These are phyloP conservation scores for Ceratocystis variospora DNA, from an alignment of 2,329 filamentous ascomycete genomes.

Conservation along the genomic window DNA sequence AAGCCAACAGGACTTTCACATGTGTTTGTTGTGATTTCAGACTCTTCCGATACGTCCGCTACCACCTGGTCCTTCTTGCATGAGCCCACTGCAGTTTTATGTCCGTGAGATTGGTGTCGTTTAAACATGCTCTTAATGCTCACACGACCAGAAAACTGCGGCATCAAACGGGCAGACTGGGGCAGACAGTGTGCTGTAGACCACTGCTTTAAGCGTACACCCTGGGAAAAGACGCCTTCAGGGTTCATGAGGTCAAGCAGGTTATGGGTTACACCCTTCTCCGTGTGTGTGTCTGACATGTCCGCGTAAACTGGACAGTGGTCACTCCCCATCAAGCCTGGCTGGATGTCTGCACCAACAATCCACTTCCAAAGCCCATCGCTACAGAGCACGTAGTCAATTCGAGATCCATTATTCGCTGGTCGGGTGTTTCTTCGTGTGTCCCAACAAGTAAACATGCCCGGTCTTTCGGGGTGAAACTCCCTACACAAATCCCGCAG, in stretches of 20 bases:
- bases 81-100: too few relatives aligned
- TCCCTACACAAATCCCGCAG: constrained; percentile 73
- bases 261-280: constrained; percentile 35
- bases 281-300: constrained; percentile 49
- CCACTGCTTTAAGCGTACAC: constrained; percentile 53
- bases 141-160: constrained; percentile 71
- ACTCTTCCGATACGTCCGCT: too few relatives aligned
- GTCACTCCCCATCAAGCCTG: constrained; percentile 86
- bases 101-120: neutral
- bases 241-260: constrained; percentile 69
- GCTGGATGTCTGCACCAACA: constrained; percentile 69
- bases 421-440: constrained; percentile 91
- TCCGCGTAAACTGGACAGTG: constrained; percentile 85
- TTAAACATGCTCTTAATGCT: constrained; percentile 91
- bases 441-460: constrained; percentile 98
- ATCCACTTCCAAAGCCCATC: constrained; percentile 70
- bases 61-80: too few relatives aligned
- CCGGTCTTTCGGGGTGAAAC: constrained; percentile 63
- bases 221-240: constrained; percentile 52
- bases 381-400: constrained; percentile 85
- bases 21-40: too few relatives aligned
- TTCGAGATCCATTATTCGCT: constrained; percentile 81
- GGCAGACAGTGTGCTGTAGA: constrained; percentile 52
- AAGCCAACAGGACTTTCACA: too few relatives aligned
- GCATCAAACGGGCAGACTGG: constrained; percentile 68